phyloP scores from a whole-genome alignment of 495 filamentous ascomycete genomes.

The Podospora didyma region DNA sequence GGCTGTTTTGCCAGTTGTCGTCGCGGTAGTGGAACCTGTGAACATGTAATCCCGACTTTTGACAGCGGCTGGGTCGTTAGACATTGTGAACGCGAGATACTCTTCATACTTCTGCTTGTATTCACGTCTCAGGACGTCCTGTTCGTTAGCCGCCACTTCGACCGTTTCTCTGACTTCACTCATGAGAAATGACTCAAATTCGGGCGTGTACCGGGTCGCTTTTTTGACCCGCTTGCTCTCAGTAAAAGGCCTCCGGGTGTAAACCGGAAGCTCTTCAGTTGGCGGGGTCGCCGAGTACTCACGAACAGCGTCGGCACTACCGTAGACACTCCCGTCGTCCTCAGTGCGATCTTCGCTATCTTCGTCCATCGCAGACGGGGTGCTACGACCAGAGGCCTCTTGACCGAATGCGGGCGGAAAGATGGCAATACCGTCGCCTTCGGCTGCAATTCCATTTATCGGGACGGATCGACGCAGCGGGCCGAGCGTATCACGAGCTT shows the following conservation, averaged over 20 bases:
- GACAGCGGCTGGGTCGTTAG: slow-evolving; percentile 45
- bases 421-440: slow-evolving; percentile 2
- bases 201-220: slow-evolving; percentile 22
- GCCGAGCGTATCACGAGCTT: slow-evolving; percentile 33
- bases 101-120: slow-evolving; percentile 42
- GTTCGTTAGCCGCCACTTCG: slow-evolving; percentile 17
- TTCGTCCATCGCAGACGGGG: slow-evolving; percentile 23
- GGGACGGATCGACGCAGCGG: slow-evolving; percentile 48
- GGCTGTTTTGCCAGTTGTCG: slow-evolving; percentile 26
- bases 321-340: slow-evolving; percentile 54
- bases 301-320: slow-evolving; percentile 43
- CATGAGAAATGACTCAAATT: slow-evolving; percentile 33
- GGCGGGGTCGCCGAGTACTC: slow-evolving; percentile 47
- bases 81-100: slow-evolving; percentile 47
- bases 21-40: slow-evolving; percentile 15
- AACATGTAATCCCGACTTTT: slow-evolving; percentile 43
- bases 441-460: slow-evolving; percentile 5
- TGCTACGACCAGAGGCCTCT: slow-evolving; percentile 11
- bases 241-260: slow-evolving; percentile 38
- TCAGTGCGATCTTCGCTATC: slow-evolving; percentile 57
- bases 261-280: slow-evolving; percentile 41
- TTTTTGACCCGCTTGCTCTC: slow-evolving; percentile 34
- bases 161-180: slow-evolving; percentile 22
- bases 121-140: slow-evolving; percentile 25
- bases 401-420: slow-evolving; percentile 14